phyloP scores from a whole-genome alignment of 2,329 filamentous ascomycete genomes.

The Colletotrichum lupini region DNA sequence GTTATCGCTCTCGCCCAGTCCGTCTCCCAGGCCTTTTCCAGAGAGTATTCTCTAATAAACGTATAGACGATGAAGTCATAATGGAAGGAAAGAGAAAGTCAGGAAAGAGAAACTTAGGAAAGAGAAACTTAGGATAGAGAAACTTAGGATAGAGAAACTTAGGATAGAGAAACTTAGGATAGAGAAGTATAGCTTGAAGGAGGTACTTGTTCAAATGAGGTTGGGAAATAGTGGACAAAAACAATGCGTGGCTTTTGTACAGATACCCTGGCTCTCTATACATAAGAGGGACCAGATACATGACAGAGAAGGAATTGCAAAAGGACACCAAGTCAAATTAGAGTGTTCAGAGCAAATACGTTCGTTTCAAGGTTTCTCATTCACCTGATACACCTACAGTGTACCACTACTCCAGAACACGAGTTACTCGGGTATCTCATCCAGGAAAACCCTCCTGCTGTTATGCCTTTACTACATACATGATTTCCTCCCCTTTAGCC shows the following conservation, averaged over 20 bases:
- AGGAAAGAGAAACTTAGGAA: no score
- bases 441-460: constrained; percentile 22
- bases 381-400: not conserved
- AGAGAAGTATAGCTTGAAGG: no score
- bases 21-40: constrained; percentile 2
- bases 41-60: no score
- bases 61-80: no score
- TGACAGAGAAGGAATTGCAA: not conserved
- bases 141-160: no score
- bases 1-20: constrained; percentile 17
- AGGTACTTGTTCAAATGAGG: no score
- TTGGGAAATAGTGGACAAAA: not conserved
- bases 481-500: not conserved
- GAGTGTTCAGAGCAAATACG: not conserved
- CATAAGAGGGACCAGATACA: not conserved
- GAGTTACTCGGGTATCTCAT: constrained; percentile 34
- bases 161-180: no score
- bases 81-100: no score
- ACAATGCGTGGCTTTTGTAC: not conserved
- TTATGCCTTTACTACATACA: constrained; percentile 11
- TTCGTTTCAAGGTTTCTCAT: constrained; percentile 19
- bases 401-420: constrained; percentile 17
- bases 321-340: no score
- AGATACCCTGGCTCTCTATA: not conserved
- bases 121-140: no score